Percentiles rank a stretch among this genome's conserved stretches.
Evolutionary conservation across 192 early-diverging fungal genomes (phyloP).

Genomic region (Obelidium mucronatum): DNA sequence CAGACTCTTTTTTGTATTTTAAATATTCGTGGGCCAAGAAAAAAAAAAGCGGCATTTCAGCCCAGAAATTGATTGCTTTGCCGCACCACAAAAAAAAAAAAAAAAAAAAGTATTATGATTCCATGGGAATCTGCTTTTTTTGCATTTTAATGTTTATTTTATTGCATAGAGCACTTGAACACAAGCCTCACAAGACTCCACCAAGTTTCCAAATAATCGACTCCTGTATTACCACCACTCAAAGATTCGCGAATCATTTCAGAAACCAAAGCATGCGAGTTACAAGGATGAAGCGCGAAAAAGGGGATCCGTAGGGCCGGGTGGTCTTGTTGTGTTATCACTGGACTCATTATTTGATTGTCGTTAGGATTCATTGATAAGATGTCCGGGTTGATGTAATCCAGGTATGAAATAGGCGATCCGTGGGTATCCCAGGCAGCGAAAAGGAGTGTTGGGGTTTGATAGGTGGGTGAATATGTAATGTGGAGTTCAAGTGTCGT

Average conservation of each 20-base stretch:
- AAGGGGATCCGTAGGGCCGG: conserved; percentile 1
- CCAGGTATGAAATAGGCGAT: not conserved
- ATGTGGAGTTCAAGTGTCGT: conserved; percentile 15
- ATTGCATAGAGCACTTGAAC: no score
- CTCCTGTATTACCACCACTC: not conserved
- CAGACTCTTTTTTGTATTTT: no score
- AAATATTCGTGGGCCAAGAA: no score
- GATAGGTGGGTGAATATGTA: conserved; percentile 4
- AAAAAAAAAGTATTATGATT: no score
- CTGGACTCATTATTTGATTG: not conserved
- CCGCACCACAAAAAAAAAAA: no score
- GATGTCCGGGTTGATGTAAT: not conserved
- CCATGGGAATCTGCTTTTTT: no score
- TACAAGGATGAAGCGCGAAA: conserved; percentile 16
- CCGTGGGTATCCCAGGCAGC: conserved; percentile 15
- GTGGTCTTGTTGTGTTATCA: conserved; percentile 23
- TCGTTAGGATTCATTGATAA: not conserved
- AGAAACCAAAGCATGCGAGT: not conserved
- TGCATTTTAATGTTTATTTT: no score
- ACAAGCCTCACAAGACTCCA: conserved; percentile 5
- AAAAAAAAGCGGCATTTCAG: no score
- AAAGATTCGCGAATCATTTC: not conserved
- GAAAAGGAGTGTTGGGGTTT: conserved; percentile 7
- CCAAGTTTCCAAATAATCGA: conserved; percentile 2
- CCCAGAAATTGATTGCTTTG: no score